Evolutionary conservation across 257 asterid genomes (phyloP).

Genomic region (Solanum paucissectum): DNA sequence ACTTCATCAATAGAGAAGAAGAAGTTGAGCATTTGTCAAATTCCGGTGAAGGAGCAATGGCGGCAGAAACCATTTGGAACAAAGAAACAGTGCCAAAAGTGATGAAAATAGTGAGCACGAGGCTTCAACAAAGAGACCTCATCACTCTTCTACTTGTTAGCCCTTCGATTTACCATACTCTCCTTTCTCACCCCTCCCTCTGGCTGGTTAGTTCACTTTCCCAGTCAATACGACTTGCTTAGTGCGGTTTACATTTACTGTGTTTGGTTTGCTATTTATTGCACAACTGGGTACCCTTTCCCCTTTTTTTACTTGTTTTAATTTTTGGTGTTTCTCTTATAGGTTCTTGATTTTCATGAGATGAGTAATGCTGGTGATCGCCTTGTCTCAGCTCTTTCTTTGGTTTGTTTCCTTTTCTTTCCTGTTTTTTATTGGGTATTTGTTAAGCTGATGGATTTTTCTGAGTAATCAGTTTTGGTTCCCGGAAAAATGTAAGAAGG

Average conservation of each 20-base stretch:
- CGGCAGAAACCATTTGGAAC: conserved; percentile 41
- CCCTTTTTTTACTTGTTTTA: not conserved
- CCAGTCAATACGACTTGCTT: not conserved
- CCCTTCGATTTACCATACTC: conserved; percentile 55
- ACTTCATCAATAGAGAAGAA: not conserved
- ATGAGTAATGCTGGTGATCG: conserved; percentile 72
- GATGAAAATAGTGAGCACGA: conserved; percentile 72
- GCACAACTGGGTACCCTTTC: not conserved
- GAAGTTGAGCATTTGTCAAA: not conserved
- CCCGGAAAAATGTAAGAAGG: not conserved
- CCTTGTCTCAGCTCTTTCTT: conserved; percentile 75
- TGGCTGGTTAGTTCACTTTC: conserved; percentile 54
- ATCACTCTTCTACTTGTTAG: conserved; percentile 54
- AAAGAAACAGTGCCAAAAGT: conserved; percentile 64
- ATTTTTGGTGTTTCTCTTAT: not conserved
- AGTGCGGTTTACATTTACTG: not conserved
- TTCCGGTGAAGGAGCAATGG: not conserved
- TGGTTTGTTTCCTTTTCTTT: conserved; percentile 31
- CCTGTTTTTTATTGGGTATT: not conserved
- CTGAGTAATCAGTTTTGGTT: not conserved
- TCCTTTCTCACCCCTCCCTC: conserved; percentile 57
- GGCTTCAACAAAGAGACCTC: conserved; percentile 62
- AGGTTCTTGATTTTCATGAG: conserved; percentile 92
- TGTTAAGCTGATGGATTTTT: not conserved
- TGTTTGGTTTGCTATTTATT: not conserved